Evolutionary conservation across 2,329 filamentous ascomycete species (phyloP), one percentile per base, ranked within the genome.

Genomic region (Clonostachys chloroleuca): DNA sequence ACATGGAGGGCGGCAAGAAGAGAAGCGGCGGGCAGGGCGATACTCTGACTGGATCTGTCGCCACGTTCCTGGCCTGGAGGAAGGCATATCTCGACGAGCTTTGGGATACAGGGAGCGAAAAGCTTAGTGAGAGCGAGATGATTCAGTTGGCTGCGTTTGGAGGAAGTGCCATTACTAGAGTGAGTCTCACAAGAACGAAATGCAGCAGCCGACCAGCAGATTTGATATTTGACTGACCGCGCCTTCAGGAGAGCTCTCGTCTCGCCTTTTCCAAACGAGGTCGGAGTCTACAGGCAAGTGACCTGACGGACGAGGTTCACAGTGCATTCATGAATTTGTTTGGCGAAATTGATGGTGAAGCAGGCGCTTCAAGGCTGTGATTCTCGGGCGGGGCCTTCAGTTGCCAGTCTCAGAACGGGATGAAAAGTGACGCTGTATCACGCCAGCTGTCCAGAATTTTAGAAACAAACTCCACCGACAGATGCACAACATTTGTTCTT

Each of bases 21-120:
- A 78, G 94, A 54, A 92, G 89, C 49, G 94, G 92, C 43, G 94
- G 94, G 0, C 94, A 99, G 69, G 94, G 94, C 2, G 94, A 99
- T 68, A 97, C 94, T 5, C 72, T 99, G 54, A 97, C 94, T 0
- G 94, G 94, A 2, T 84, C 84, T 34, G 72, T 99, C 54, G 94
- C 88, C 2, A 97, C 94, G 5, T 83, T 99, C 55, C 68, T 97
- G 53, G 92, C 83, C 2, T 99, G 92, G 84, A 78, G 92, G 51
- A 85, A 84, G 63, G 90, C 90, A 18, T 99, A 99, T 65, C 74
- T 90, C 46, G 88, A 96, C 49, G 76, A 77, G 30, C 66, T 96
- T 5, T 97, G 92, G 92, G 75, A 81, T 50, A 67, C 73, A 14
- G 72, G 74, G 37, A 67, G 56, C 56, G 71, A 63, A 16, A 69